Evolutionary conservation across 1,284 basidiomycete genomes (phyloP).

Genomic region (Apiotrichum laibachii): DNA sequence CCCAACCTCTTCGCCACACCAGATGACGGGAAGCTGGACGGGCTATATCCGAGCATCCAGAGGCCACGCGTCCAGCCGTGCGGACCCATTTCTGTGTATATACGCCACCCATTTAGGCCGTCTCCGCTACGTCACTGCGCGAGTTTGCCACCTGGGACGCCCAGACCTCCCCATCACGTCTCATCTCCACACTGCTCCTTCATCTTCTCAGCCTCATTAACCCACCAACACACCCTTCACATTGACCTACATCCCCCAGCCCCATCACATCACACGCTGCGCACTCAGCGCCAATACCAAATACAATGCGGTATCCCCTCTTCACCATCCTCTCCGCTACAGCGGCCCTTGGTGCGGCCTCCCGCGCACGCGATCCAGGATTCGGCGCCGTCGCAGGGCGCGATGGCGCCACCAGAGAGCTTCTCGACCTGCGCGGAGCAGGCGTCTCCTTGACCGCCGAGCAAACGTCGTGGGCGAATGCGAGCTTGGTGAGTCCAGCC

Average conservation of each 20-base stretch:
- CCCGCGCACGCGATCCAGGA: neutral
- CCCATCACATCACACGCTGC: neutral
- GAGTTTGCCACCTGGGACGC: no score
- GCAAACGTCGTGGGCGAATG: conserved; percentile 1
- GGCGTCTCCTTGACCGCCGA: conserved; percentile 2
- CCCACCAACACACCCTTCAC: no score
- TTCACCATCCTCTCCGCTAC: neutral
- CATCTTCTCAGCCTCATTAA: no score
- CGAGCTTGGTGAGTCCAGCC: conserved; percentile 7
- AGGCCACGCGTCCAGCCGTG: no score
- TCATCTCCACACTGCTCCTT: no score
- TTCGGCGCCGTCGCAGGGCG: conserved; percentile 2
- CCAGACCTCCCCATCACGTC: no score
- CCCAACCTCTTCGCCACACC: no score
- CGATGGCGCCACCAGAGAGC: conserved; percentile 13
- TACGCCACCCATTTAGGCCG: no score
- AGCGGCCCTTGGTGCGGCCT: neutral
- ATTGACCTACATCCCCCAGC: neutral
- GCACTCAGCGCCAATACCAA: neutral
- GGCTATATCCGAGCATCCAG: no score
- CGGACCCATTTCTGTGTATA: no score
- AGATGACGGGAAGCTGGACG: no score
- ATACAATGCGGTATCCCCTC: neutral
- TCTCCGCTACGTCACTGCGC: no score
- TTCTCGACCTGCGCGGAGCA: conserved; percentile 20